Evolutionary conservation across 805 yeast species (phyloP).

Genomic region (Pichia kluyveri): DNA sequence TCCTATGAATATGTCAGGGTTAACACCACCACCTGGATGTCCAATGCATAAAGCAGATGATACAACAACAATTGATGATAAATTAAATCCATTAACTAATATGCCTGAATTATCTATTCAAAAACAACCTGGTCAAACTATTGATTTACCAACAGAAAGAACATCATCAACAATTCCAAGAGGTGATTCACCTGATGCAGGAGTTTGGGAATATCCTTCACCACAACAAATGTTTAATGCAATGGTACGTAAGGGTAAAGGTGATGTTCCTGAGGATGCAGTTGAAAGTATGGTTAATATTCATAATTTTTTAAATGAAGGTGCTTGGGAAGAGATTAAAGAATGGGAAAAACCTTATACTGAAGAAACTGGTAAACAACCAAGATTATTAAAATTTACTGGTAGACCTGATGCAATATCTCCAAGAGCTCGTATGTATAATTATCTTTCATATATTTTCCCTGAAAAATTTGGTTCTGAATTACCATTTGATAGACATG

Average conservation of each 20-base stretch:
- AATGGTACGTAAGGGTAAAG: conserved; percentile 90
- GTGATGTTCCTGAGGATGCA: conserved; percentile 87
- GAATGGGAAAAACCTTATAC: conserved; percentile 83
- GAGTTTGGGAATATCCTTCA: conserved; percentile 97
- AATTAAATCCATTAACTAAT: conserved; percentile 75
- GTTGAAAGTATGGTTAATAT: conserved; percentile 96
- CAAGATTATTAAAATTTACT: conserved; percentile 76
- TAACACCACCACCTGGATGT: conserved; percentile 5
- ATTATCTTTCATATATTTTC: conserved; percentile 55
- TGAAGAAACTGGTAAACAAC: conserved; percentile 42
- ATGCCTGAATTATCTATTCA: conserved; percentile 69
- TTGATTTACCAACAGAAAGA: conserved; percentile 74
- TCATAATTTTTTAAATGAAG: conserved; percentile 92
- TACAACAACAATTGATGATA: conserved; percentile 14
- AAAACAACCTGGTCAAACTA: conserved; percentile 70
- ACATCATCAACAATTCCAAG: conserved; percentile 81
- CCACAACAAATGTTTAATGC: conserved; percentile 99
- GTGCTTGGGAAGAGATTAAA: conserved; percentile 92
- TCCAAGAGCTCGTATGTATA: conserved; percentile 74
- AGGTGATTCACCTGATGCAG: conserved; percentile 55
- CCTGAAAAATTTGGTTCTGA: conserved; percentile 66
- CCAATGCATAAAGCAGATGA: conserved; percentile 4
- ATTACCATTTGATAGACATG: conserved; percentile 97
- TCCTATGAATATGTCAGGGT: background rate
- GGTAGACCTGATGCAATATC: conserved; percentile 85